These are phyloP conservation scores for Choiromyces venosus DNA, from an alignment of 495 filamentous ascomycete genomes.

Conservation along the genomic window DNA sequence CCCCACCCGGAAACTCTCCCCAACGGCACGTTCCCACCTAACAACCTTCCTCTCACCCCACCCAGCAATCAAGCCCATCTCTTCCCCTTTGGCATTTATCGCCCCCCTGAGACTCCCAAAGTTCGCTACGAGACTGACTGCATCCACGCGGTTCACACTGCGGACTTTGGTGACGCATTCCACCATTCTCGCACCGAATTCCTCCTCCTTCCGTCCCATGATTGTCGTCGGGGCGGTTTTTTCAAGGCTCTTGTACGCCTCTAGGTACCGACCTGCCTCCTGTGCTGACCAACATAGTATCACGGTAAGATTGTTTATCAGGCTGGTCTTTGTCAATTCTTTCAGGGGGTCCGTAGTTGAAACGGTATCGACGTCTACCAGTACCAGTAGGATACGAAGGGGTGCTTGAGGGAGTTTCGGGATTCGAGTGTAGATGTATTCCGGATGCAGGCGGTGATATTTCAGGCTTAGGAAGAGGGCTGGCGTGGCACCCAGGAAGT, in stretches of 20 bases:
- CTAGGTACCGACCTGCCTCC: conserved; percentile 88
- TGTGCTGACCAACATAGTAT: conserved; percentile 90
- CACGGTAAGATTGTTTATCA: conserved; percentile 86
- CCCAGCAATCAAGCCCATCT: conserved; percentile 71
- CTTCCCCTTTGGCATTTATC: conserved; percentile 79
- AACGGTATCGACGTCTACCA: conserved; percentile 88
- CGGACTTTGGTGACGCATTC: conserved; percentile 89
- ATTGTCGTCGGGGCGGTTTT: conserved; percentile 75
- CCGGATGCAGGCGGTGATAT: conserved; percentile 89
- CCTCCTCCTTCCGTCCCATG: conserved; percentile 69
- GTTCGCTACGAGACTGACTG: conserved; percentile 73
- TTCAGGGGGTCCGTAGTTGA: conserved; percentile 74
- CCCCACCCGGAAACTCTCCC: conserved; percentile 74
- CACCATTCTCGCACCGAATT: conserved; percentile 80
- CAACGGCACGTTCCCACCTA: conserved; percentile 70
- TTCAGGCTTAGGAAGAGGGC: conserved; percentile 91
- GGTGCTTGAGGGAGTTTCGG: conserved; percentile 67
- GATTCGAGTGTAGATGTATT: conserved; percentile 95
- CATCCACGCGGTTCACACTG: conserved; percentile 90
- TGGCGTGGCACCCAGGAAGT: conserved; percentile 77
- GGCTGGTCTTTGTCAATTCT: conserved; percentile 79
- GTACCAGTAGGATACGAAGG: conserved; percentile 63
- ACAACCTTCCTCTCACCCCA: conserved; percentile 96
- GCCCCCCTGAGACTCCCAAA: conserved; percentile 84
- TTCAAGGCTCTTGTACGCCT: conserved; percentile 89